These are phyloP conservation scores for Phytophthora nicotianae DNA, from an alignment of 352 stramenopile species.

Conservation along the genomic window DNA sequence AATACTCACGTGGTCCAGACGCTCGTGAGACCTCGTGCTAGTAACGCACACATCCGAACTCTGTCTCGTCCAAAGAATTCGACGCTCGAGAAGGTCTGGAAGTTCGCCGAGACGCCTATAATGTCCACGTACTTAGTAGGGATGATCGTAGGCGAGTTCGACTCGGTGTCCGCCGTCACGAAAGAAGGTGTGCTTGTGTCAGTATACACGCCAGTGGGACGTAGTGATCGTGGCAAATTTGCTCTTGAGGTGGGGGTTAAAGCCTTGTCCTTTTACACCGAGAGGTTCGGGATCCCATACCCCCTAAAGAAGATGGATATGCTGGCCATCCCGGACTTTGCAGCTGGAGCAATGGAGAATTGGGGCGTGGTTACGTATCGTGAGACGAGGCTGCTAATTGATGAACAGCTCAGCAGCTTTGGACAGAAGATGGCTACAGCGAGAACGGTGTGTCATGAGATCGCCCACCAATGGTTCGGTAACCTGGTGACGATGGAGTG, in stretches of 20 bases:
- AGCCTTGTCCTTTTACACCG: slow-evolving; percentile 72
- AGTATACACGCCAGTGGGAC: slow-evolving; percentile 95
- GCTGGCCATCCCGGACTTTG: slow-evolving; percentile 97
- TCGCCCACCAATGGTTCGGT: slow-evolving; percentile 97
- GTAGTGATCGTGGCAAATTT: slow-evolving; percentile 91
- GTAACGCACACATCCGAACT: slow-evolving; percentile 60
- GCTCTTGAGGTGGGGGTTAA: slow-evolving; percentile 81
- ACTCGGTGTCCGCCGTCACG: slow-evolving; percentile 92
- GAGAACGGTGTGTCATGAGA: slow-evolving; percentile 97
- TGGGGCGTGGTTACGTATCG: slow-evolving; percentile 97
- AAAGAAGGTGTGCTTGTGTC: slow-evolving; percentile 92
- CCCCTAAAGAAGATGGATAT: slow-evolving; percentile 98
- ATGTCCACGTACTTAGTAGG: slow-evolving; percentile 98
- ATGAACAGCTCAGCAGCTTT: slow-evolving; percentile 73
- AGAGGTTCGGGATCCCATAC: slow-evolving; percentile 90
- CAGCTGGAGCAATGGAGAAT: slow-evolving; percentile 96
- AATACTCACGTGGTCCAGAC: slow-evolving; percentile 96
- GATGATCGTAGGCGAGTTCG: slow-evolving; percentile 97
- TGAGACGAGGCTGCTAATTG: slow-evolving; percentile 92
- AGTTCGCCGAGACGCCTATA: slow-evolving; percentile 92
- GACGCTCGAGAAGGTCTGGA: slow-evolving; percentile 69
- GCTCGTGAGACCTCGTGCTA: slow-evolving; percentile 50
- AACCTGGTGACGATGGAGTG: slow-evolving; percentile 99
- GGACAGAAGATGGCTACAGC: slow-evolving; percentile 84
- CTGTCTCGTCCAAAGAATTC: slow-evolving; percentile 37